phyloP scores from a whole-genome alignment of 225 moss, liverwort and hornwort genomes.

The Rhytidiadelphus loreus region DNA sequence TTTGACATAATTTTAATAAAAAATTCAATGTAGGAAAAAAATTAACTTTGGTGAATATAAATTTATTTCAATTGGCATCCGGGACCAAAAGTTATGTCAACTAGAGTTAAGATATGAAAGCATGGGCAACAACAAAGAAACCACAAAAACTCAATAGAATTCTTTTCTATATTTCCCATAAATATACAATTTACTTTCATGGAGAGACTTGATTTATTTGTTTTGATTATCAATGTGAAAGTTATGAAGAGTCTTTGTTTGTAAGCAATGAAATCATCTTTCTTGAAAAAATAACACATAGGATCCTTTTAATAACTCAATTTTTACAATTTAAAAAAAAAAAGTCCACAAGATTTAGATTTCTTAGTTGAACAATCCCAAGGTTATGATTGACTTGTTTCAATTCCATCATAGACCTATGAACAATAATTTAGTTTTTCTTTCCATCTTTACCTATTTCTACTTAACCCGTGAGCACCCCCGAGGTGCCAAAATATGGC shows the following conservation, averaged over 20 bases:
- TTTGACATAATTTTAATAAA: no score
- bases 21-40: background rate
- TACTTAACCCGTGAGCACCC: no score
- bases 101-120: background rate
- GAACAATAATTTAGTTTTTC: background rate
- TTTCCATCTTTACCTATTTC: background rate
- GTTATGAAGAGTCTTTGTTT: background rate
- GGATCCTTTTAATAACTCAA: background rate
- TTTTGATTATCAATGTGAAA: background rate
- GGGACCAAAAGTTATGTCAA: fast-evolving
- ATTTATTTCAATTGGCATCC: no score
- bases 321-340: background rate
- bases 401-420: background rate
- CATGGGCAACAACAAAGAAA: fast-evolving
- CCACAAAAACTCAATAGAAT: background rate
- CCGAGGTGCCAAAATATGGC: no score
- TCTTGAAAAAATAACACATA: no score
- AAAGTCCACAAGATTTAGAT: fast-evolving
- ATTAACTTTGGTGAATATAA: background rate
- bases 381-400: background rate
- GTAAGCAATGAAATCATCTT: fast-evolving
- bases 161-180: fast-evolving
- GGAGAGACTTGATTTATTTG: no score
- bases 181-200: background rate
- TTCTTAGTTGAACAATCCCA: background rate